These are phyloP conservation scores for Penicillium crystallinum DNA, from an alignment of 495 filamentous ascomycete species.

Conservation along the genomic window DNA sequence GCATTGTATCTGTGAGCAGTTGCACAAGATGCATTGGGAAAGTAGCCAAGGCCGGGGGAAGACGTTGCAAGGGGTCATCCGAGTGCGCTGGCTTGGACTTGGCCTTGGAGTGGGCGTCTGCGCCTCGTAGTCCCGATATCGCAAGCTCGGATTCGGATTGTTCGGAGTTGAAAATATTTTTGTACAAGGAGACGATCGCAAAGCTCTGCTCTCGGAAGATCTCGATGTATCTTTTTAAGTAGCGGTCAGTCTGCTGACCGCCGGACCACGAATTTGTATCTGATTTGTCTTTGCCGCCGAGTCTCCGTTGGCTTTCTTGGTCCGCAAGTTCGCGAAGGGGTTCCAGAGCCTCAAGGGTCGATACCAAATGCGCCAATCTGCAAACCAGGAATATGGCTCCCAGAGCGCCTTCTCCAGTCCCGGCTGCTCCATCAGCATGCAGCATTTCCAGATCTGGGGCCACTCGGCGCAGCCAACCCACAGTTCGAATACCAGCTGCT, in stretches of 20 bases:
- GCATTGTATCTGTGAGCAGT: constrained; percentile 72
- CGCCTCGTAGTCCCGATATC: constrained; percentile 26
- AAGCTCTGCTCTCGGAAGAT: constrained; percentile 99
- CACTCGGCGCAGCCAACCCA: constrained; percentile 86
- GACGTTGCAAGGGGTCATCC: constrained; percentile 57
- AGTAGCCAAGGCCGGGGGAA: constrained; percentile 73
- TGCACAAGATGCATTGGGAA: constrained; percentile 84
- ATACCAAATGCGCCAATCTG: constrained; percentile 70
- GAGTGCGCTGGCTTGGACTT: constrained; percentile 18
- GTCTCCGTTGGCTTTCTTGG: constrained; percentile 61
- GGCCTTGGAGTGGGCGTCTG: constrained; percentile 30
- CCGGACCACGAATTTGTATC: constrained; percentile 52
- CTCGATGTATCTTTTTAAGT: constrained; percentile 92
- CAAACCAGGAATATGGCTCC: constrained; percentile 86
- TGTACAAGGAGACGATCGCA: constrained; percentile 87
- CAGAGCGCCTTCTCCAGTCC: constrained; percentile 55
- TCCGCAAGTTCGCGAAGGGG: constrained; percentile 86
- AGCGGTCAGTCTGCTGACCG: constrained; percentile 90
- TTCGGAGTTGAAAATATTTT: constrained; percentile 71
- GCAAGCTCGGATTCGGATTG: constrained; percentile 34
- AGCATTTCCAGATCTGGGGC: constrained; percentile 67
- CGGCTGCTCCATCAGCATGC: constrained; percentile 36
- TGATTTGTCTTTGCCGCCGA: constrained; percentile 20
- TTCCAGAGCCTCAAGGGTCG: constrained; percentile 77
- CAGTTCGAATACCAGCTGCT: constrained; percentile 83